Evolutionary conservation across 495 filamentous ascomycete genomes (phyloP).

Genomic region (Penicillium diatomitis): DNA sequence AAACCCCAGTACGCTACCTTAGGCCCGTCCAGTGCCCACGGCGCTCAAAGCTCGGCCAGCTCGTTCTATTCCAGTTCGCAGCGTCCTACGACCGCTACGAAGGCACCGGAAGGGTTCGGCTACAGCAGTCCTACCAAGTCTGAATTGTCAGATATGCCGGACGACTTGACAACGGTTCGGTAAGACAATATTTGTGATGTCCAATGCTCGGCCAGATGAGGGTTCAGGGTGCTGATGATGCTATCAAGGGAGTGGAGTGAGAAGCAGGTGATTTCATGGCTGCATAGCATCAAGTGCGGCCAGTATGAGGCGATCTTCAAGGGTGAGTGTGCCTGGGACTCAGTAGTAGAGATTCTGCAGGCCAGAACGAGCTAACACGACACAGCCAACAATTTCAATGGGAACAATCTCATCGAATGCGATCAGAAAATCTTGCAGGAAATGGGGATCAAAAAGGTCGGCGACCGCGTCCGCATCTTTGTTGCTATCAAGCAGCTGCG

Average conservation of each 20-base stretch:
- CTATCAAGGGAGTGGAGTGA: constrained; percentile 71
- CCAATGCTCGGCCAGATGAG: not conserved
- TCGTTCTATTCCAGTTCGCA: constrained; percentile 41
- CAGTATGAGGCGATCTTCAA: constrained; percentile 91
- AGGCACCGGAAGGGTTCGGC: constrained; percentile 48
- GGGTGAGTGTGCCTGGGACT: constrained; percentile 34
- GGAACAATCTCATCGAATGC: constrained; percentile 91
- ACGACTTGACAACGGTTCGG: constrained; percentile 52
- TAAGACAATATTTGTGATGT: constrained; percentile 18
- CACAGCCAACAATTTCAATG: constrained; percentile 84
- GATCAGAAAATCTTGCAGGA: constrained; percentile 95
- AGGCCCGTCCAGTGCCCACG: constrained; percentile 46
- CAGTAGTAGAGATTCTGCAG: not conserved
- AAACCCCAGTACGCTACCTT: constrained; percentile 67
- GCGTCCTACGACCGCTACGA: constrained; percentile 46
- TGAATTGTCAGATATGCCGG: constrained; percentile 77
- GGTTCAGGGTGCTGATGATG: constrained; percentile 12
- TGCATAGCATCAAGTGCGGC: constrained; percentile 78
- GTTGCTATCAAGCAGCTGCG: constrained; percentile 87
- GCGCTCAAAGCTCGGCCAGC: constrained; percentile 44
- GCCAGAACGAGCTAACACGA: not conserved
- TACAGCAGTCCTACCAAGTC: constrained; percentile 88
- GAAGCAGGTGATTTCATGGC: constrained; percentile 80
- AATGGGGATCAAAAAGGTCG: constrained; percentile 96
- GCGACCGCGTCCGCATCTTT: constrained; percentile 91